phyloP scores from a whole-genome alignment of 176 grass and related monocot genomes.

The Chrysopogon serrulatus region DNA sequence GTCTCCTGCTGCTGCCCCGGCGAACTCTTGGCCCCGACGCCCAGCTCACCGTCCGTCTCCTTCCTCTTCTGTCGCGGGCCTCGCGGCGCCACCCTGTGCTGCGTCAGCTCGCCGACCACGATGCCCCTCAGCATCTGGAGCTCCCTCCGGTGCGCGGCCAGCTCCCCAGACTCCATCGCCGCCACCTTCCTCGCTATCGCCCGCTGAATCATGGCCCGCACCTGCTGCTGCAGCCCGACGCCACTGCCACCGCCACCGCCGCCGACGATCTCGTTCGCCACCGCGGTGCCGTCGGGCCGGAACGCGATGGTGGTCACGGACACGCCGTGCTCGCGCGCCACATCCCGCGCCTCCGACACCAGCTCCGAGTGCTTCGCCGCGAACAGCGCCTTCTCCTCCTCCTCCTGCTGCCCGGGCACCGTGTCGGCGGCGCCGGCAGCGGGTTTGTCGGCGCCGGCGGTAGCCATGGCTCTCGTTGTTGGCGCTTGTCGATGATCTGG shows the following conservation, averaged over 20 bases:
- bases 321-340: neutral
- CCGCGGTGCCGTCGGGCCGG: neutral
- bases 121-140: neutral
- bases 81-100: neutral
- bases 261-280: neutral
- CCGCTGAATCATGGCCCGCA: neutral
- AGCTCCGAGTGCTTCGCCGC: neutral
- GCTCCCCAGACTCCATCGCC: neutral
- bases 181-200: neutral
- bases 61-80: neutral
- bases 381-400: neutral
- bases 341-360: neutral
- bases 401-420: no score
- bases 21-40: neutral
- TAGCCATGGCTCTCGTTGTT: no score
- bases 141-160: neutral
- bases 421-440: neutral
- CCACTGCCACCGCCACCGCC: no score
- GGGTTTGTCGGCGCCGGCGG: neutral
- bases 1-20: neutral
- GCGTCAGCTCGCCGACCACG: neutral
- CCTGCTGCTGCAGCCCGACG: no score
- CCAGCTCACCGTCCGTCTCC: no score
- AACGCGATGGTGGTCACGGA: neutral
- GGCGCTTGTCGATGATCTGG: no score